phyloP scores from a whole-genome alignment of 139 green algal genomes.

The Auxenochlorella pyrenoidosa region DNA sequence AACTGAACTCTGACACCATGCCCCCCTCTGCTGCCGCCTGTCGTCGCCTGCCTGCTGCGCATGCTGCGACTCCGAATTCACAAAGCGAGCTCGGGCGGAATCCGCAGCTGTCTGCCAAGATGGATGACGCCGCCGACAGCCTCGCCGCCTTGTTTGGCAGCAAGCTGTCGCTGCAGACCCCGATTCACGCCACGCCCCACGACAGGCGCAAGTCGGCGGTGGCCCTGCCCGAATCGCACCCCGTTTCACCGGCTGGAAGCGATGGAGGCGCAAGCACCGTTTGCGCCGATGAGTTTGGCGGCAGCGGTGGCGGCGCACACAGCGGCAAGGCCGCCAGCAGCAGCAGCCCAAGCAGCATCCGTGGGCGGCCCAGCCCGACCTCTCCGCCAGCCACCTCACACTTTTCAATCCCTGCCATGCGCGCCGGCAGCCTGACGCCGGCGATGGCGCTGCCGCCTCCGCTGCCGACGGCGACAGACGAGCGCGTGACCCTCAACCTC shows the following conservation, averaged over 20 bases:
- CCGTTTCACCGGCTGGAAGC: not conserved
- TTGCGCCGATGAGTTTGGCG: not conserved
- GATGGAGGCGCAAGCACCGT: not conserved
- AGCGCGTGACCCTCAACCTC: not conserved
- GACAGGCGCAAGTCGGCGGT: not conserved
- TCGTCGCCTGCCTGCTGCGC: not conserved
- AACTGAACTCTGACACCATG: no score
- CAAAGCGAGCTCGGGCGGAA: no score
- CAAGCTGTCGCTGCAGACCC: not conserved
- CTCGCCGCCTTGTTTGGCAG: no score
- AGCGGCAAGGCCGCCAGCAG: not conserved
- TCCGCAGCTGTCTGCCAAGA: no score
- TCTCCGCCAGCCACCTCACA: slow-evolving; percentile 7
- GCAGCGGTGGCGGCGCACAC: not conserved
- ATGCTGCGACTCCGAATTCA: not conserved
- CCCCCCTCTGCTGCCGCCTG: no score
- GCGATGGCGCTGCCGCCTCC: no score
- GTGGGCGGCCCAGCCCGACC: not conserved
- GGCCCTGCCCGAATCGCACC: not conserved
- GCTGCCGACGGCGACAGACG: not conserved
- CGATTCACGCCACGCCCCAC: not conserved
- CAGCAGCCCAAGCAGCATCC: not conserved
- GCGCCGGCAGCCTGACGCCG: not conserved
- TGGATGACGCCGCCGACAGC: no score
- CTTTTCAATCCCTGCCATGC: slow-evolving; percentile 1